Base-by-base conservation (phyloP, 1,284 basidiomycete genomes). In the Bondarzewia mesenterica region DNA sequence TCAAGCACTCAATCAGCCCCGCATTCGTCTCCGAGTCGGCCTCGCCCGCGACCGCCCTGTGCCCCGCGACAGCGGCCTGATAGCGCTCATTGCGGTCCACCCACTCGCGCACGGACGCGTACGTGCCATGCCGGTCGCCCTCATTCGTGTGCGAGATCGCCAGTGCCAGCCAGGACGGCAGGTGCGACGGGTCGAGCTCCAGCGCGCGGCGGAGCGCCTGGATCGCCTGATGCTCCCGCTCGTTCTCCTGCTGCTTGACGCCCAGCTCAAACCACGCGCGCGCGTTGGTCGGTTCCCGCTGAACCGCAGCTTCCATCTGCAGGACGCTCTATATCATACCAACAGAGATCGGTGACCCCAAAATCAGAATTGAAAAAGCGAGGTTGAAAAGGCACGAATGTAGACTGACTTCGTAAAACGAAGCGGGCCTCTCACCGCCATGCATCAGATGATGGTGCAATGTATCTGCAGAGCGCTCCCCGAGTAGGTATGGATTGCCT, bases 231-330 rank as follows among this genome's bases (percentile, higher is more conserved):
- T 80, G 76, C 67, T 99, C 95, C 20, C 94, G 83, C 65, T 99
- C 95, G 64, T 96, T 97, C 67, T 97, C 95, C 67, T 99, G 95
- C 63, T 99, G 96, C 68, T 93, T 95, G 42, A 99, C 84, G 22
- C 96, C 95, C 41, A 99, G 82, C 51, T 88, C 80, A 60, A 82
- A 93, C 95, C 95, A 99, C 6, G 85, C 85, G 32, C 68, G 60
- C 0, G 89, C 83, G 54, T 89, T 78, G 1, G 65, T 70, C 35
- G 87, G 83, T 57, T 93, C 78, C 38, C 75, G 75, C 61, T 96
- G 91, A 7, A 96, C 93, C 7, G 77, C 79, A 3, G 93, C 94
- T 68, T 99, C 95, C 23, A 93, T 76, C 64, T 94, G 89, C 15
- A 98, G 73, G 5, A 93, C 81, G 54, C 77, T 89, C 90, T 93